Percentiles rank a stretch among this genome's conserved stretches.
phyloP scores from a whole-genome alignment of 805 yeast species.

The Starmerella apicola region DNA sequence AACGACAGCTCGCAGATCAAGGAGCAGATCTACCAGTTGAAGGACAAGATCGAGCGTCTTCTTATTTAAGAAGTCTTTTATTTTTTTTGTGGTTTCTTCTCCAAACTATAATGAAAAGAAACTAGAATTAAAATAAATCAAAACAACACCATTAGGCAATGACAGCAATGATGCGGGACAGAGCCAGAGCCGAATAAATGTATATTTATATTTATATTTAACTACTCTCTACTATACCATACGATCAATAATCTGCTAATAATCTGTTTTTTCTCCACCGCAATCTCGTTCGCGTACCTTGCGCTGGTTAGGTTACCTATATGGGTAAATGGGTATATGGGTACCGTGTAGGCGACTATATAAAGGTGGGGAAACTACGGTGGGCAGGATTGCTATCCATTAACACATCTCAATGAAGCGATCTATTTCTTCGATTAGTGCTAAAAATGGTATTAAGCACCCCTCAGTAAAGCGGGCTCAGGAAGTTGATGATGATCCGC shows the following conservation, averaged over 20 bases:
- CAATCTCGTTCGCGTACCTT: too few relatives aligned
- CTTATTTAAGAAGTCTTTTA: slow-evolving; percentile 55
- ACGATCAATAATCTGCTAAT: too few relatives aligned
- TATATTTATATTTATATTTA: too few relatives aligned
- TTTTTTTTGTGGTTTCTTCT: slow-evolving; percentile 1
- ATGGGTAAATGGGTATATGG: too few relatives aligned
- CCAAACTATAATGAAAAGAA: background rate
- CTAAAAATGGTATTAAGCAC: slow-evolving; percentile 2
- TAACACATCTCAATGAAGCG: background rate
- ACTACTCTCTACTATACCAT: background rate
- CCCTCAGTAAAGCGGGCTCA: slow-evolving; percentile 16
- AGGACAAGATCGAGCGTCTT: slow-evolving; percentile 97
- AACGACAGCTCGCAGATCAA: slow-evolving; percentile 97
- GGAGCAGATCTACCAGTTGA: slow-evolving; percentile 91
- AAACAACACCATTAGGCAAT: too few relatives aligned
- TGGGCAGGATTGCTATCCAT: background rate
- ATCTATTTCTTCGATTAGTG: background rate
- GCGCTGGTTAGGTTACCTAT: too few relatives aligned
- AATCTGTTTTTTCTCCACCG: too few relatives aligned
- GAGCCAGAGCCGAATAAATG: slow-evolving; percentile 19
- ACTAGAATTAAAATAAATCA: too few relatives aligned
- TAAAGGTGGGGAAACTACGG: too few relatives aligned
- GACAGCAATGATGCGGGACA: slow-evolving; percentile 23
- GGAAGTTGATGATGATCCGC: slow-evolving; percentile 14
- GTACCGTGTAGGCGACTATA: too few relatives aligned